Evolutionary conservation across 805 yeast species (phyloP).

Genomic region (Brettanomyces sp.): DNA sequence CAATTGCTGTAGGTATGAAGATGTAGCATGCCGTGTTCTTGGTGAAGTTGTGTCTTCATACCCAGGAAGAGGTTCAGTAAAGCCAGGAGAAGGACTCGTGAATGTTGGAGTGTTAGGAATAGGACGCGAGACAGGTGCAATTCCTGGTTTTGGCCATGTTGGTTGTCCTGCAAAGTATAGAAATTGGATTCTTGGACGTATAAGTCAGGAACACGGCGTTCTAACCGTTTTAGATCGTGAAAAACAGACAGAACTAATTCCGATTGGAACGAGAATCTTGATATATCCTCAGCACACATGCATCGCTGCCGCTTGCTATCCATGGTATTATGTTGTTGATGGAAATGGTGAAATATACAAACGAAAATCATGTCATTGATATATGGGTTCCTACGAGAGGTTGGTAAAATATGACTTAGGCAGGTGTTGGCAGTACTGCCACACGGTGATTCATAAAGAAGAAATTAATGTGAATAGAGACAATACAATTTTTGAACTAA

Average conservation of each 20-base stretch:
- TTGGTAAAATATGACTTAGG: slow-evolving; percentile 8
- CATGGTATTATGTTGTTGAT: slow-evolving; percentile 47
- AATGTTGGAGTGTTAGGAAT: slow-evolving; percentile 69
- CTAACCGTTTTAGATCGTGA: slow-evolving; percentile 34
- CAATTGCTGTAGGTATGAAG: slow-evolving; percentile 36
- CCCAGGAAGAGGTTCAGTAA: slow-evolving; percentile 40
- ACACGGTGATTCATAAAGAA: too few species aligned
- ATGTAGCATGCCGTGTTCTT: slow-evolving; percentile 43
- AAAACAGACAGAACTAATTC: slow-evolving; percentile 29
- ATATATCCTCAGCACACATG: slow-evolving; percentile 67
- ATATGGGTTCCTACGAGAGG: slow-evolving; percentile 17
- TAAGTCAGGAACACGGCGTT: slow-evolving; percentile 78
- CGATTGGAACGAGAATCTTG: slow-evolving; percentile 44
- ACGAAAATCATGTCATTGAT: slow-evolving; percentile 14
- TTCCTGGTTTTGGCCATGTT: slow-evolving; percentile 50
- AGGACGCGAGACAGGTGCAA: slow-evolving; percentile 53
- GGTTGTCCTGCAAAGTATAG: slow-evolving; percentile 30
- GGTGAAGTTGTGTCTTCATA: slow-evolving; percentile 55
- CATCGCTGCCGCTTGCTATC: slow-evolving; percentile 56
- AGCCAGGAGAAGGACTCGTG: slow-evolving; percentile 52
- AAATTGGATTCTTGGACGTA: slow-evolving; percentile 52
- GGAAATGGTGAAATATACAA: slow-evolving; percentile 25
- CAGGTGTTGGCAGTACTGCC: background rate
- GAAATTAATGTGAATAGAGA: too few species aligned
- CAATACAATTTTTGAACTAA: too few species aligned